A percentile compares a stretch with the other conserved stretches of the same genome.
Conservation (phyloP, 2,329 filamentous ascomycete genomes). For the Fusarium poae region DNA sequence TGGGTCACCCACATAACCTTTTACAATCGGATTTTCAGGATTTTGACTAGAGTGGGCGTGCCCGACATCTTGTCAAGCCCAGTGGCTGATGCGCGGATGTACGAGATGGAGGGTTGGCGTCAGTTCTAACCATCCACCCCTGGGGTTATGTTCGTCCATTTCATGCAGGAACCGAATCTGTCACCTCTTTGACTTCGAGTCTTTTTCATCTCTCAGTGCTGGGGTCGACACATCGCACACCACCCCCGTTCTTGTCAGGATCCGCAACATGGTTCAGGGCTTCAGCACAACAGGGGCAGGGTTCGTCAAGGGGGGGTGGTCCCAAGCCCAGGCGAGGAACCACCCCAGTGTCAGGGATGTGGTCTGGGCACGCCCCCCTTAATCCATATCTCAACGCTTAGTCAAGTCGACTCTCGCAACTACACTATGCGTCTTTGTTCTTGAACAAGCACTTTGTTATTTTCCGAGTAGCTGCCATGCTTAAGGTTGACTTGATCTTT, state of each 20-base stretch:
- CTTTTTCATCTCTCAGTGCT: not conserved
- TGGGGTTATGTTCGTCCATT: conserved; percentile 35
- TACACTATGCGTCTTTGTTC: conserved; percentile 33
- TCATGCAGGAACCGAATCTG: conserved; percentile 46
- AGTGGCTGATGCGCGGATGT: conserved; percentile 15
- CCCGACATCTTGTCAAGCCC: conserved; percentile 25
- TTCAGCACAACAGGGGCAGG: conserved; percentile 14
- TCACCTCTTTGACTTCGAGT: conserved; percentile 10
- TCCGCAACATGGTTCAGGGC: conserved; percentile 31
- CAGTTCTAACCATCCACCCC: conserved; percentile 32
- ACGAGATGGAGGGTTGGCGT: conserved; percentile 32
- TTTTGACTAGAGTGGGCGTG: conserved; percentile 15
- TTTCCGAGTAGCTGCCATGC: conserved; percentile 11
- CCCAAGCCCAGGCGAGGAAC: conserved; percentile 1
- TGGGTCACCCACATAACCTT: conserved; percentile 20
- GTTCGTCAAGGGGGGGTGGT: conserved; percentile 24
- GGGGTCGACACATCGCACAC: conserved; percentile 18
- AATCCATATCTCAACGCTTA: conserved; percentile 24
- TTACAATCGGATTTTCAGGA: conserved; percentile 1
- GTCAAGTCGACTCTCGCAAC: conserved; percentile 6
- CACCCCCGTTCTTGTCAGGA: conserved; percentile 31
- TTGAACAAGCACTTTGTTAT: conserved; percentile 8
- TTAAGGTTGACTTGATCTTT: conserved; percentile 13
- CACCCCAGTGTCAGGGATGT: conserved; percentile 25
- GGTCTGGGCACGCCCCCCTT: conserved; percentile 12